Base-by-base conservation (phyloP, 176 grass and related monocot genomes). In the Oropetium thomaeum region DNA sequence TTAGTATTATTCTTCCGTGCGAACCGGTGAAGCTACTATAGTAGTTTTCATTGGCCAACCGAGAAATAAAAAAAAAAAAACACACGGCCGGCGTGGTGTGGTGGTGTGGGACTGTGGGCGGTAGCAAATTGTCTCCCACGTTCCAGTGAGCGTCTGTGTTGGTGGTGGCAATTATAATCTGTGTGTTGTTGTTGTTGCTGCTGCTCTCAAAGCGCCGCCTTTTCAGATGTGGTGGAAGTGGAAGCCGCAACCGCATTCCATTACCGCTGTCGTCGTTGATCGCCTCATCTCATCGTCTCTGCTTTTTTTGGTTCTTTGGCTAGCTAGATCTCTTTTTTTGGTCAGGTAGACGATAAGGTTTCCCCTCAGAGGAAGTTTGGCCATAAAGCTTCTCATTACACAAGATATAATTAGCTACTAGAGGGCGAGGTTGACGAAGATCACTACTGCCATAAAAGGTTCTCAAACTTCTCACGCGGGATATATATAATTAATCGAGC, bases 181-280 rank as follows among this genome's bases (percentile, higher is more conserved):
- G 27, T 29, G 27, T 14, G 39, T 57, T 57, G 26, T n/a, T n/a
- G n/a, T n/a, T n/a, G n/a, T n/a, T n/a, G n/a, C n/a, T n/a, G n/a
- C n/a, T n/a, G n/a, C n/a, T n/a, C 38, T 15, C 22, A 10, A 75
- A 49, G 13, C 22, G 12, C 9, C 22, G 12, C 9, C 65, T 71
- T 71, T 72, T 33, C 23, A 40, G 49, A 43, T 43, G 61, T 83
- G 80, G 45, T 49, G 45, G 85, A 86, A 60, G 45, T 49, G 45
- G 85, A 86, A 60, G 78, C 55, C 26, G 52, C 80, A 68, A 34
- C 16, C 27, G 22, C 53, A 67, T 79, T 62, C 68, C 74, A 73
- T 59, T 57, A 27, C 33, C 38, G 30, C 5, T 69, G 17, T 42
- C n/a, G 44, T 28, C 48, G n/a, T n/a, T 79, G 27, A 22, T 6